Evolutionary conservation across 345 rosid species (phyloP).

Genomic region (Eucalyptus erythrocorys): DNA sequence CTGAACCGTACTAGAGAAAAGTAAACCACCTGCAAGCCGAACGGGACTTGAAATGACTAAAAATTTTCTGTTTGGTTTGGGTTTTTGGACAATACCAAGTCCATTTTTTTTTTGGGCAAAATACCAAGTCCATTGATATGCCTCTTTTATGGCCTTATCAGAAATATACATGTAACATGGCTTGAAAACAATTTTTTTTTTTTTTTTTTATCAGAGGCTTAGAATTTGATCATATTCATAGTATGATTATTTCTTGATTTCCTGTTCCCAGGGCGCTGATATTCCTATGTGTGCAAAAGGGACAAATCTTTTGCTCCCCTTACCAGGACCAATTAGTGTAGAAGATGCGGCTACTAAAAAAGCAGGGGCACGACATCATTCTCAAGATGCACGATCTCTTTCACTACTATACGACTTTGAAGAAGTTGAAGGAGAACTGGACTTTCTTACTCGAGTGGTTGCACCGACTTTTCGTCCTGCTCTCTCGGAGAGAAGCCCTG

Average conservation of each 20-base stretch:
- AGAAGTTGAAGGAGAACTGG: constrained; percentile 92
- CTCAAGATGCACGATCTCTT: constrained; percentile 48
- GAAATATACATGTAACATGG: background rate
- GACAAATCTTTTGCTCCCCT: constrained; percentile 78
- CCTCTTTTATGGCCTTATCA: background rate
- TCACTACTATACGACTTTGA: constrained; percentile 83
- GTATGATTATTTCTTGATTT: background rate
- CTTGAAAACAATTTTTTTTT: background rate
- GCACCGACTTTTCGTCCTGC: constrained; percentile 86
- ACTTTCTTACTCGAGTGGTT: constrained; percentile 87
- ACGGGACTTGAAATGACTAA: background rate
- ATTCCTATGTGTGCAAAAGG: constrained; percentile 81
- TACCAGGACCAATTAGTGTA: constrained; percentile 63
- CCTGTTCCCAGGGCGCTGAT: constrained; percentile 62
- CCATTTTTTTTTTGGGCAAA: no score
- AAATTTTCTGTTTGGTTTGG: background rate
- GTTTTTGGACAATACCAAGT: background rate
- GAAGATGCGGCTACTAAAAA: constrained; percentile 95
- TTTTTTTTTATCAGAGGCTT: background rate
- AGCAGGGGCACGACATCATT: constrained; percentile 85
- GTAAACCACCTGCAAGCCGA: background rate
- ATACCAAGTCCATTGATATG: background rate
- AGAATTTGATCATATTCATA: background rate
- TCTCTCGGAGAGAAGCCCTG: constrained; percentile 46
- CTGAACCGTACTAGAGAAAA: background rate